phyloP scores from a whole-genome alignment of 1,284 basidiomycete genomes.

The Grifola frondosa region DNA sequence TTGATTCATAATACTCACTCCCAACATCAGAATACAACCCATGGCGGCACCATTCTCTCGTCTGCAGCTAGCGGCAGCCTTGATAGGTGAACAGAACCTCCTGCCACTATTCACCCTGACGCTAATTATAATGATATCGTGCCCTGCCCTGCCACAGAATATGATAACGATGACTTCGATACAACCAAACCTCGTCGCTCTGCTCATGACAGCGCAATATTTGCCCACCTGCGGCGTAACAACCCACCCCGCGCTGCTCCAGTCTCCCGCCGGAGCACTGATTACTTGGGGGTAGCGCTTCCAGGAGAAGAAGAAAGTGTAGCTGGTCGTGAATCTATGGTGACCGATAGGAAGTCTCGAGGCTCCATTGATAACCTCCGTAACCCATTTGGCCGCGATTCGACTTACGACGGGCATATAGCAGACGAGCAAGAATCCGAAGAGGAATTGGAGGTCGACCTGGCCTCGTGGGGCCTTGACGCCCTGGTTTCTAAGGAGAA shows the following conservation, averaged over 20 bases:
- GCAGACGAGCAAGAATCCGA: slow-evolving; percentile 46
- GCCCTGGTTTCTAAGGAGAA: slow-evolving; percentile 63
- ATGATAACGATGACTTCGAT: slow-evolving; percentile 76
- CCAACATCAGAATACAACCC: background rate
- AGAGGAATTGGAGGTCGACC: slow-evolving; percentile 68
- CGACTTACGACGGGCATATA: slow-evolving; percentile 50
- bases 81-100: slow-evolving; percentile 54
- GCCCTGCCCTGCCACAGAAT: slow-evolving; percentile 48
- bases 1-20: no score
- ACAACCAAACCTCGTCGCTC: slow-evolving; percentile 57
- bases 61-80: slow-evolving; percentile 74
- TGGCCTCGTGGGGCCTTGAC: slow-evolving; percentile 81
- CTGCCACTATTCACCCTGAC: no score
- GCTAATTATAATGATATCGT: background rate
- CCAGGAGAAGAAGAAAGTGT: slow-evolving; percentile 56
- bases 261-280: slow-evolving; percentile 48
- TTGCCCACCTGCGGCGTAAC: slow-evolving; percentile 66
- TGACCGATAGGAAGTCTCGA: slow-evolving; percentile 46
- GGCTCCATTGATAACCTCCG: slow-evolving; percentile 60
- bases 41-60: slow-evolving; percentile 61
- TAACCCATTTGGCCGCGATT: slow-evolving; percentile 70
- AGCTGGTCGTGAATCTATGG: slow-evolving; percentile 46
- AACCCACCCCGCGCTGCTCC: slow-evolving; percentile 40
- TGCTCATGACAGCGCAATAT: slow-evolving; percentile 81
- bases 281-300: slow-evolving; percentile 67